Evolutionary conservation across 78 protist genomes (phyloP), one percentile per base, ranked within the genome.

Genomic region (Isochrysis galbana): DNA sequence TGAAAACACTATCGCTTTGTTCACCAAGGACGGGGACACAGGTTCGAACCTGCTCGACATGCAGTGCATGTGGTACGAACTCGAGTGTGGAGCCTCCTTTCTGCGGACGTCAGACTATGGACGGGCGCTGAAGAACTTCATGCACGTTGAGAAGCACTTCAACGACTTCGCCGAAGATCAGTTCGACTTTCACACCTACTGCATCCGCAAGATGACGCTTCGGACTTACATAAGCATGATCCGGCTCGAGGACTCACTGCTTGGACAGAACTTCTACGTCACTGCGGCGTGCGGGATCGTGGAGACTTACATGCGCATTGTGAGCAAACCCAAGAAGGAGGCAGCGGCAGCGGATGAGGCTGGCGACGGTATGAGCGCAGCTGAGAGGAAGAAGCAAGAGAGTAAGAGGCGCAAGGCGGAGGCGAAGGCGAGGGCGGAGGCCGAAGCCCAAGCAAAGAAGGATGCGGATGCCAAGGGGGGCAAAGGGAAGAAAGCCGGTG

Each of bases 151-250:
- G 22, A 92, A 95, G 93, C 97, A 96, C 88, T 97, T 96, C 82
- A 87, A 3, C 25, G 98, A 97, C 83, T 94, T 97, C 29, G 34
- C 46, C 38, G 98, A 97, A 47, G 99, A 98, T 93, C 98, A 98
- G 96, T 95, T 97, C 83, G 99, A 98, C 94, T 98, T 98, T 97
- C 99, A 97, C 94, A 55, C 93, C 47, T 98, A 98, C 88, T 95
- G 97, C 93, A 51, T 96, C 67, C 96, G 97, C 93, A 96, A 97
- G 94, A 91, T 96, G 94, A 97, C 98, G 7, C 89, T 97, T 32
- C 94, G 99, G 45, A 51, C n/a, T 5, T 42, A 22, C 34, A 2
- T 45, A 23, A 2, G 44, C 2, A 3, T 78, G 61, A 22, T 93
- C 32, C 90, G 93, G 21, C 0, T 83, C 38, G 94, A 93, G 95